phyloP scores from a whole-genome alignment of 164 flowering plant species.

The Vitis labrusca region DNA sequence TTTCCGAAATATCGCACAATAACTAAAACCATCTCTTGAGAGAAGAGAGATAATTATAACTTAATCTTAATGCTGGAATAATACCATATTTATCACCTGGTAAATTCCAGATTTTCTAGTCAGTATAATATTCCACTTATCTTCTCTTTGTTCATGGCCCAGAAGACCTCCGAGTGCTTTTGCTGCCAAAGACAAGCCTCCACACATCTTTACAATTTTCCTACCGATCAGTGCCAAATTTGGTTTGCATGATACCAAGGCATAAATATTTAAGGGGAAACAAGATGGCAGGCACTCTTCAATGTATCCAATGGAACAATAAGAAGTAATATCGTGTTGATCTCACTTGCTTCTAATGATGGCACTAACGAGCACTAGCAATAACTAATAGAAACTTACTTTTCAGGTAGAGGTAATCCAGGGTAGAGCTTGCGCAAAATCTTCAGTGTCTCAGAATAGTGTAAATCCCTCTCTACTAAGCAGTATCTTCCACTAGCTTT shows the following conservation, averaged over 20 bases:
- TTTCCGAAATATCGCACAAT: too few species aligned
- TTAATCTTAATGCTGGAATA: too few species aligned
- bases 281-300: too few species aligned
- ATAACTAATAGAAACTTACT: constrained; percentile 20
- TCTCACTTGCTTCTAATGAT: too few species aligned
- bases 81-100: too few species aligned
- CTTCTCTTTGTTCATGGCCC: neutral
- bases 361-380: too few species aligned
- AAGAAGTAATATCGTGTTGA: too few species aligned
- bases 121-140: constrained; percentile 6
- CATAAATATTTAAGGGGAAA: too few species aligned
- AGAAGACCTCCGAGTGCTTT: constrained; percentile 16
- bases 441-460: constrained; percentile 37
- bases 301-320: too few species aligned
- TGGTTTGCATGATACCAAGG: neutral
- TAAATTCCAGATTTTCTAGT: too few species aligned
- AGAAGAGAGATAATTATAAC: too few species aligned
- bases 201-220: constrained; percentile 20
- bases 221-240: constrained; percentile 12
- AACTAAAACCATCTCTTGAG: too few species aligned
- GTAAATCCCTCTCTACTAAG: constrained; percentile 43
- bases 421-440: constrained; percentile 48
- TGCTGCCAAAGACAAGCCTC: constrained; percentile 15
- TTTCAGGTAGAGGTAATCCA: constrained; percentile 36
- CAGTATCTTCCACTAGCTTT: constrained; percentile 67